These are phyloP conservation scores for Pestalotiopsis sp. DNA, from an alignment of 2,329 filamentous ascomycete species.

Conservation along the genomic window DNA sequence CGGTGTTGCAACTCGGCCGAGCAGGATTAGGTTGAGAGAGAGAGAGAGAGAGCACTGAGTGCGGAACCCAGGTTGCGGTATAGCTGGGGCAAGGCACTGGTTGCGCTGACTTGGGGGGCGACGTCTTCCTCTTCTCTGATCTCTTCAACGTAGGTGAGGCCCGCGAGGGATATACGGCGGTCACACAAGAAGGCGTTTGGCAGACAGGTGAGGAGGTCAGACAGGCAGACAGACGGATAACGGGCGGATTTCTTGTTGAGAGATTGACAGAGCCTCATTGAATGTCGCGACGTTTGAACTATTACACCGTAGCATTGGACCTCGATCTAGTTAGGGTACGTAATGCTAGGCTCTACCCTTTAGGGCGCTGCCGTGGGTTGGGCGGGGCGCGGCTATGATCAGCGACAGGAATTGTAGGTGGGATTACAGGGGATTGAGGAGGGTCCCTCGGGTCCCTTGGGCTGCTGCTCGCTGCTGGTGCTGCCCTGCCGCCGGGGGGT, in stretches of 20 bases:
- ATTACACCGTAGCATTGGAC: neutral
- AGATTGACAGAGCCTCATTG: neutral
- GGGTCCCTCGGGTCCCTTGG: neutral
- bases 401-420: neutral
- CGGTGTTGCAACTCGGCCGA: neutral
- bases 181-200: neutral
- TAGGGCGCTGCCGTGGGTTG: neutral
- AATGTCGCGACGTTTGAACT: neutral
- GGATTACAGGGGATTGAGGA: neutral
- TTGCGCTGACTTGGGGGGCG: neutral
- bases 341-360: neutral
- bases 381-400: slow-evolving; percentile 2
- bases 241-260: neutral
- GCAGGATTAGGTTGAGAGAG: neutral
- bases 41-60: neutral
- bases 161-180: neutral
- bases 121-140: neutral
- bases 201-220: neutral
- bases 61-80: neutral
- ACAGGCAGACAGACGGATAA: neutral
- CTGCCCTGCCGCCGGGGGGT: too few species aligned
- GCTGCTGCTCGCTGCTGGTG: too few species aligned
- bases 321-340: neutral
- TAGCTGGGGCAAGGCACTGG: neutral
- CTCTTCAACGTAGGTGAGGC: neutral